Evolutionary conservation across 2,329 filamentous ascomycete genomes (phyloP).

Genomic region (Colletotrichum sp.): DNA sequence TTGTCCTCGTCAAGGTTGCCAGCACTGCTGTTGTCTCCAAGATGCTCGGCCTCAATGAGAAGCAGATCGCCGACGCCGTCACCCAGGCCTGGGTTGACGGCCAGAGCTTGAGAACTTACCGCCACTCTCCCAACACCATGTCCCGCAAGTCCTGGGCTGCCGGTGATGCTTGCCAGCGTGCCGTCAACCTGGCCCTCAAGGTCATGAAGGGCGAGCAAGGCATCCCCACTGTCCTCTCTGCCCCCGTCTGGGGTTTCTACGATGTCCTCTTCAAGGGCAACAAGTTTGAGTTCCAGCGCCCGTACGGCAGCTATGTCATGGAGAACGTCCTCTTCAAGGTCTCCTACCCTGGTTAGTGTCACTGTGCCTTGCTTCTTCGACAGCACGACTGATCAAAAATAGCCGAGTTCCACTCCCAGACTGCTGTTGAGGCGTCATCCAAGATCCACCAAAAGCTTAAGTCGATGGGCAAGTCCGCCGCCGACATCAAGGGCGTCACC

Average conservation of each 20-base stretch:
- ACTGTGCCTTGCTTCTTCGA: neutral
- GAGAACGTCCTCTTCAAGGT: conserved; percentile 99
- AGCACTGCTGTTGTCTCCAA: conserved; percentile 93
- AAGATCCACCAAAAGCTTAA: conserved; percentile 85
- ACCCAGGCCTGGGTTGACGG: conserved; percentile 98
- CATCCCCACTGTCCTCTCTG: conserved; percentile 89
- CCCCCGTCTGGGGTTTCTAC: conserved; percentile 97
- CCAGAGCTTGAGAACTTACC: conserved; percentile 94
- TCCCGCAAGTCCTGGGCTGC: conserved; percentile 99
- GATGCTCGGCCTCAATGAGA: conserved; percentile 88
- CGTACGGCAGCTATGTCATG: conserved; percentile 99
- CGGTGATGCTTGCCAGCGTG: conserved; percentile 95
- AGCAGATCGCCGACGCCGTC: conserved; percentile 92
- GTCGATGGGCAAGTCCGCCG: conserved; percentile 84
- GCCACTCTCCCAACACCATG: conserved; percentile 99
- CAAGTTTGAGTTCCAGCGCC: conserved; percentile 93
- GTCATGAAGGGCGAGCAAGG: conserved; percentile 91
- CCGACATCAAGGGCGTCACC: conserved; percentile 90
- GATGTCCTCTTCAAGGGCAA: conserved; percentile 97
- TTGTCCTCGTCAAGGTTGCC: conserved; percentile 97
- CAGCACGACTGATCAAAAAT: neutral
- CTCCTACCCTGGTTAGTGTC: conserved; percentile 82
- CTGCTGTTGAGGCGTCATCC: conserved; percentile 92
- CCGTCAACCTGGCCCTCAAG: conserved; percentile 89
- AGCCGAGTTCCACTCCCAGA: conserved; percentile 98